These are phyloP conservation scores for Friedmanniomyces simplex DNA, from an alignment of 495 filamentous ascomycete species.

Conservation along the genomic window DNA sequence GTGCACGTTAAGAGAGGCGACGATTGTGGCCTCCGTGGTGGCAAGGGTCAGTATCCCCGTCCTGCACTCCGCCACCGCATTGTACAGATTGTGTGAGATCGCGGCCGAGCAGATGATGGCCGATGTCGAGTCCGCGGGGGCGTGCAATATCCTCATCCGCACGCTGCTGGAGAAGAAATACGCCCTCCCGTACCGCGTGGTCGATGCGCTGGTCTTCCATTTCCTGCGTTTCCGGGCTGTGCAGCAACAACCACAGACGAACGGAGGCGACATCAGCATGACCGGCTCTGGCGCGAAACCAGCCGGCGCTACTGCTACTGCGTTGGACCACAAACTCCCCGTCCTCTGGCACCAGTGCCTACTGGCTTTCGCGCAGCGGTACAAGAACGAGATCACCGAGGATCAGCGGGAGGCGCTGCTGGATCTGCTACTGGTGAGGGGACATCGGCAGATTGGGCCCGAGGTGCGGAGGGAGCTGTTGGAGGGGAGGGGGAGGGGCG, in stretches of 20 bases:
- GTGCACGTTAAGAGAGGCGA: slow-evolving; percentile 82
- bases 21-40: slow-evolving; percentile 77
- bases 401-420: slow-evolving; percentile 87
- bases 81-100: slow-evolving; percentile 87
- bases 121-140: slow-evolving; percentile 57
- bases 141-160: slow-evolving; percentile 88
- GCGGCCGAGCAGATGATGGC: slow-evolving; percentile 67
- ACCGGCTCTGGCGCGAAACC: no score
- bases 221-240: slow-evolving; percentile 75
- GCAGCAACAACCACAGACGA: slow-evolving; percentile 29
- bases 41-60: slow-evolving; percentile 73
- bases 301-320: no score
- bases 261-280: slow-evolving; percentile 36
- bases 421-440: slow-evolving; percentile 75
- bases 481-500: slow-evolving; percentile 77
- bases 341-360: slow-evolving; percentile 88
- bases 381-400: slow-evolving; percentile 85
- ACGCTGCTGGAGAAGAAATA: slow-evolving; percentile 93
- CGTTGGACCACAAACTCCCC: slow-evolving; percentile 45
- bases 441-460: slow-evolving; percentile 80
- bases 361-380: slow-evolving; percentile 84
- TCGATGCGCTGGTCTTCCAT: slow-evolving; percentile 92
- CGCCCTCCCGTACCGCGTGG: slow-evolving; percentile 85
- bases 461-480: slow-evolving; percentile 86
- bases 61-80: slow-evolving; percentile 81